A percentile compares a stretch with the other conserved stretches of the same genome.
Evolutionary conservation across 2,329 filamentous ascomycete species (phyloP).

Genomic region (Trichoderma polysporum): DNA sequence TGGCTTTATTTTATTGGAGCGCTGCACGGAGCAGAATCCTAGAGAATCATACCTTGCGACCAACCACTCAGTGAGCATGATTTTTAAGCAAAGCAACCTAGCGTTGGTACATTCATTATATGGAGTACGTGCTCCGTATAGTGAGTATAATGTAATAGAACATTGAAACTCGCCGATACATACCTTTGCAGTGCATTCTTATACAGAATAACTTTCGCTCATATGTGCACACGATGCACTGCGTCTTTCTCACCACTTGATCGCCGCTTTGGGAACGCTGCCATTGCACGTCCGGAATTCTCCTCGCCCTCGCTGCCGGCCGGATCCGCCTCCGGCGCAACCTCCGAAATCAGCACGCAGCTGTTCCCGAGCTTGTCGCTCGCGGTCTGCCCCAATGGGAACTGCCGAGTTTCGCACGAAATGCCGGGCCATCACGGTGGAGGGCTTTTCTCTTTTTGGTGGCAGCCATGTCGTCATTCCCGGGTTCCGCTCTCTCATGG

Average conservation of each 20-base stretch:
- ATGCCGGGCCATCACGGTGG: not conserved
- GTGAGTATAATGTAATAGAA: too few relatives aligned
- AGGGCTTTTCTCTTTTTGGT: not conserved
- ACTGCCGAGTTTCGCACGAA: not conserved
- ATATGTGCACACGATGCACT: not conserved
- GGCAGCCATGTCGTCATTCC: not conserved
- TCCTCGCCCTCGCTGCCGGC: not conserved
- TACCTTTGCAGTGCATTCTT: not conserved
- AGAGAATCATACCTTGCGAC: not conserved
- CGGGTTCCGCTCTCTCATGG: not conserved
- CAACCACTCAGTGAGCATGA: not conserved
- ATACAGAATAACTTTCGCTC: too few relatives aligned
- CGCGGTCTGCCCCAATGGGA: not conserved
- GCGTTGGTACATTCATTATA: too few relatives aligned
- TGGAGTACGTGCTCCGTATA: not conserved
- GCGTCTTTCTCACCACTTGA: not conserved
- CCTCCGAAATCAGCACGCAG: slow-evolving; percentile 5
- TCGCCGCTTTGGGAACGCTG: not conserved
- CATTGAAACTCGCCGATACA: too few relatives aligned
- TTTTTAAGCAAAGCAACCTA: not conserved
- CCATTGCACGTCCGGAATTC: not conserved
- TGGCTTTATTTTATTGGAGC: not conserved
- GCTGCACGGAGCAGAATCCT: not conserved
- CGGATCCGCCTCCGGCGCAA: not conserved
- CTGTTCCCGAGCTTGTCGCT: not conserved